Evolutionary conservation across 176 grass and related monocot genomes (phyloP).

Genomic region (Oryza glumipatula): DNA sequence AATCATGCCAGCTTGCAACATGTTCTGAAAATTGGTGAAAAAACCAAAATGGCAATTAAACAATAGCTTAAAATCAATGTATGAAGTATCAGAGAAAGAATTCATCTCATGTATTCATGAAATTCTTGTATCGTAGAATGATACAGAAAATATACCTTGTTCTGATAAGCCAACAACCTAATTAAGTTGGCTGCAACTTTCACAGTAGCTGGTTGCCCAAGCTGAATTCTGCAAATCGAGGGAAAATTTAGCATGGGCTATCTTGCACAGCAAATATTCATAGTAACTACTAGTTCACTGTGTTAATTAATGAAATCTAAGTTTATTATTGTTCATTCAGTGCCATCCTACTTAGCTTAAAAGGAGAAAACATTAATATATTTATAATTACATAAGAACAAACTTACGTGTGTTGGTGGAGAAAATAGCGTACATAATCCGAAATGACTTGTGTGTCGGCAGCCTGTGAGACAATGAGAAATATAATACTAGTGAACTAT

Average conservation of each 20-base stretch:
- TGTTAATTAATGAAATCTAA: neutral
- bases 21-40: constrained; percentile 59
- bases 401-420: constrained; percentile 96
- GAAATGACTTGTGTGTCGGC: constrained; percentile 94
- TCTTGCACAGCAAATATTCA: constrained; percentile 31
- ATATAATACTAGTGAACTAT: constrained; percentile 16
- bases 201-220: constrained; percentile 88
- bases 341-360: neutral
- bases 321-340: neutral
- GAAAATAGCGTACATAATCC: constrained; percentile 97
- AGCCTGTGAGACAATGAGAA: constrained; percentile 58
- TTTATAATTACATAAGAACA: constrained; percentile 1
- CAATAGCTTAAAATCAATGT: neutral
- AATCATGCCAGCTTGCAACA: constrained; percentile 97
- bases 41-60: neutral
- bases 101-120: neutral
- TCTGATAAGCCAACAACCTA: constrained; percentile 90
- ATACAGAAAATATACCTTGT: constrained; percentile 66
- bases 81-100: neutral
- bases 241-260: constrained; percentile 19
- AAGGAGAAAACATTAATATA: neutral
- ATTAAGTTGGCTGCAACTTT: constrained; percentile 95
- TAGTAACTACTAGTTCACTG: neutral
- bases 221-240: constrained; percentile 73
- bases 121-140: neutral